These are phyloP conservation scores for Calocybe cyanea DNA, from an alignment of 768 basidiomycete species.

Conservation along the genomic window DNA sequence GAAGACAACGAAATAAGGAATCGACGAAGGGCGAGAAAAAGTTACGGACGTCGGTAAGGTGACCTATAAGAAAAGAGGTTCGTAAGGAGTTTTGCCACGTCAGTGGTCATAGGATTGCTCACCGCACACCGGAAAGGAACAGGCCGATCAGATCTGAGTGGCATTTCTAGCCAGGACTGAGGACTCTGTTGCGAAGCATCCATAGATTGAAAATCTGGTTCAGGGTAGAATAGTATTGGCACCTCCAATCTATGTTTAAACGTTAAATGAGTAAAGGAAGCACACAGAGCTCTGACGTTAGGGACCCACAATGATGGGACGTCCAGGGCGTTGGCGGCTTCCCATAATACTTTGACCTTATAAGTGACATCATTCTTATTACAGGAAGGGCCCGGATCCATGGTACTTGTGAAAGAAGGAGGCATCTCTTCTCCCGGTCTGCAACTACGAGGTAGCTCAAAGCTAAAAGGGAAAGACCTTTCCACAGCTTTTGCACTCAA, in stretches of 20 bases:
- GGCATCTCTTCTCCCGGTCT: conserved; percentile 59
- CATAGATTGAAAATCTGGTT: conserved; percentile 53
- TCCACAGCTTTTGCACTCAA: conserved; percentile 29
- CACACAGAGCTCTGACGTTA: neutral
- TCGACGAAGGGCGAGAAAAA: conserved; percentile 57
- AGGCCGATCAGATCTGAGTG: conserved; percentile 56
- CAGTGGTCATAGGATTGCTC: conserved; percentile 22
- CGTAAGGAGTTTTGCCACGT: neutral
- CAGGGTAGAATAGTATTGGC: conserved; percentile 60
- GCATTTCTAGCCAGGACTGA: conserved; percentile 66
- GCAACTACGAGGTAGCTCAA: conserved; percentile 50
- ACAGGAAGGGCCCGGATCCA: conserved; percentile 21
- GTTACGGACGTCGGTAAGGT: conserved; percentile 60
- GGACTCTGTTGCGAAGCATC: conserved; percentile 42
- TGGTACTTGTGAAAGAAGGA: conserved; percentile 45
- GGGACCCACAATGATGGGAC: conserved; percentile 44
- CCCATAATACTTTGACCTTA: conserved; percentile 54
- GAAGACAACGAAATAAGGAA: conserved; percentile 74
- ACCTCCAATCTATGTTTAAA: conserved; percentile 51
- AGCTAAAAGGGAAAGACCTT: conserved; percentile 46
- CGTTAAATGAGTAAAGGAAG: conserved; percentile 12
- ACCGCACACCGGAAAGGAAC: conserved; percentile 68
- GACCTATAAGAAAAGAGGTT: conserved; percentile 35
- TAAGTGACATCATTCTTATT: conserved; percentile 46
- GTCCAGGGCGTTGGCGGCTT: conserved; percentile 42